phyloP scores from a whole-genome alignment of 139 green algal genomes.

The Asterochloris sp. region DNA sequence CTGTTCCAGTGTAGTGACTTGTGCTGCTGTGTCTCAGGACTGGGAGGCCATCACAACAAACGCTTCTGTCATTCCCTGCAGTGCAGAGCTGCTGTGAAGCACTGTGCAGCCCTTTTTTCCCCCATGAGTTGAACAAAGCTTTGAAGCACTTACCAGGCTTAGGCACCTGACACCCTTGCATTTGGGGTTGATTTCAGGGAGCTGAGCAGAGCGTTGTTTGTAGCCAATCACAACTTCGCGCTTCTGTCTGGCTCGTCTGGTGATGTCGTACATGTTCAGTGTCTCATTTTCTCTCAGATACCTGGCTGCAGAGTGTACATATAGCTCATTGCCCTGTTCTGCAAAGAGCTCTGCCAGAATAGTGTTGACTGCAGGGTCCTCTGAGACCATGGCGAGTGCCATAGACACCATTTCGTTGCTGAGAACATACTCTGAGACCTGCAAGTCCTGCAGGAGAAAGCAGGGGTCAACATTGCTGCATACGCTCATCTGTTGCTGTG shows the following conservation, averaged over 20 bases:
- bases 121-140: too few relatives aligned
- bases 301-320: conserved; percentile 34
- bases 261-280: conserved; percentile 50
- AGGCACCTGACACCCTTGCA: conserved; percentile 18
- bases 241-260: conserved; percentile 24
- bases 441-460: conserved; percentile 19
- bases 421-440: conserved; percentile 49
- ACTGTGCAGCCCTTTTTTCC: too few relatives aligned
- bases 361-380: conserved; percentile 45
- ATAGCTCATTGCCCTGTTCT: conserved; percentile 53
- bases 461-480: neutral
- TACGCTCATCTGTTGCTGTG: too few relatives aligned
- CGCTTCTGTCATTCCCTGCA: too few relatives aligned
- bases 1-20: too few relatives aligned
- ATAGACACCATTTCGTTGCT: conserved; percentile 55
- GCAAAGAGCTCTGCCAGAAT: conserved; percentile 56
- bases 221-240: conserved; percentile 48
- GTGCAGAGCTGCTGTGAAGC: too few relatives aligned
- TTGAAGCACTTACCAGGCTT: too few relatives aligned
- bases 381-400: conserved; percentile 51
- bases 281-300: conserved; percentile 34
- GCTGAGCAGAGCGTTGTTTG: conserved; percentile 3
- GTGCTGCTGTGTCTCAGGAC: too few relatives aligned
- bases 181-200: conserved; percentile 32
- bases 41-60: too few relatives aligned